phyloP scores from a whole-genome alignment of 352 stramenopile species.

The Globisporangium acanthophoron region DNA sequence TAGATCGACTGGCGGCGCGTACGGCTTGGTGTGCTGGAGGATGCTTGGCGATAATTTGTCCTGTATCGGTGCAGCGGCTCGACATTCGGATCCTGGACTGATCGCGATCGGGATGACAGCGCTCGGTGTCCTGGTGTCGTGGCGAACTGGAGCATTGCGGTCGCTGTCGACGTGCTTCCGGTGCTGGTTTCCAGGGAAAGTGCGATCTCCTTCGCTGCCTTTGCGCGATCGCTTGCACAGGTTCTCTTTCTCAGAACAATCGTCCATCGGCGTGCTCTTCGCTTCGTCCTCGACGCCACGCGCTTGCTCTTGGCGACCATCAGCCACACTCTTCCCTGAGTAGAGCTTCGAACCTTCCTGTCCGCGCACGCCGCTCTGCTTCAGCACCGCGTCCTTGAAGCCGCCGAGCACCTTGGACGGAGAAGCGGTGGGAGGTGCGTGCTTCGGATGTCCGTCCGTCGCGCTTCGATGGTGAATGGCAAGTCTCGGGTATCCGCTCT shows the following conservation, averaged over 20 bases:
- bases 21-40: not conserved
- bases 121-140: not conserved
- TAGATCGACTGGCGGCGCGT: too few species aligned
- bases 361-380: conserved; percentile 16
- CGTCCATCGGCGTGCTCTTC: not conserved
- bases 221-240: not conserved
- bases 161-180: not conserved
- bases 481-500: not conserved
- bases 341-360: not conserved
- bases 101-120: not conserved
- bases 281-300: not conserved
- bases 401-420: conserved; percentile 16
- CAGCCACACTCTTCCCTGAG: not conserved
- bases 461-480: not conserved
- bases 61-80: too few species aligned
- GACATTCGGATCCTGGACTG: not conserved
- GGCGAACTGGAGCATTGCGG: not conserved
- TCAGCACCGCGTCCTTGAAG: conserved; percentile 54
- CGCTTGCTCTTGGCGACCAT: conserved; percentile 3
- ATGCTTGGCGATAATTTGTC: not conserved
- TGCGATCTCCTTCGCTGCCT: not conserved
- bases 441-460: not conserved
- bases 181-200: not conserved
- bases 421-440: too few species aligned
- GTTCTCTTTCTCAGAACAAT: not conserved